Conservation (phyloP, 257 asterid species). For the Solanum pinnatisectum region DNA sequence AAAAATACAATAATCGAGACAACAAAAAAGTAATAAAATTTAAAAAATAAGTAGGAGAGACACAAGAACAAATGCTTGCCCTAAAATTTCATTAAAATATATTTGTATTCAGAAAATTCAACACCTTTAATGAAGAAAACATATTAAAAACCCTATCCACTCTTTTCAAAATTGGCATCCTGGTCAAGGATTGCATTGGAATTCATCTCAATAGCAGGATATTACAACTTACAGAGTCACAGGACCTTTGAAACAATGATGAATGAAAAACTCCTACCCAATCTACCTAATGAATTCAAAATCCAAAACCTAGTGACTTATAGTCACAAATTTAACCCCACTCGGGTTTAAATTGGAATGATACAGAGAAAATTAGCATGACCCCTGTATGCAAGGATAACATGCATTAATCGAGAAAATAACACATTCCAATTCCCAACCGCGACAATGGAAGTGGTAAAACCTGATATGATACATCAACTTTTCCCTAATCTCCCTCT, state of each 20-base stretch:
- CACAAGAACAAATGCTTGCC: neutral
- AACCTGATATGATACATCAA: neutral
- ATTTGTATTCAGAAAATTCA: neutral
- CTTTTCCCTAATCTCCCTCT: neutral
- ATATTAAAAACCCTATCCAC: neutral
- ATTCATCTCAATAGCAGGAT: neutral
- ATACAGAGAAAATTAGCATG: neutral
- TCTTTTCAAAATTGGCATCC: neutral
- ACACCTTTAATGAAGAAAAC: neutral
- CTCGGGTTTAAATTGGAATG: neutral
- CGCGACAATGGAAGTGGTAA: neutral
- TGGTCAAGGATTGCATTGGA: neutral
- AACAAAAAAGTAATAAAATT: too few species aligned
- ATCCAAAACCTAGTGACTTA: neutral
- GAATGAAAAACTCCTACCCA: neutral
- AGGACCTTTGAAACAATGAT: neutral
- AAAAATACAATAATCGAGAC: too few species aligned
- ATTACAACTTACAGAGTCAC: neutral
- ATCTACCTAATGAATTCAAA: neutral
- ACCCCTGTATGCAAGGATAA: neutral
- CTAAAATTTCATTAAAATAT: neutral
- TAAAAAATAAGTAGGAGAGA: neutral
- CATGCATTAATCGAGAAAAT: neutral
- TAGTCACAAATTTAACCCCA: neutral
- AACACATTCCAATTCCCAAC: neutral